These are phyloP conservation scores for Suhomyces choctaworum DNA, from an alignment of 1,139 yeast species.

Conservation along the genomic window DNA sequence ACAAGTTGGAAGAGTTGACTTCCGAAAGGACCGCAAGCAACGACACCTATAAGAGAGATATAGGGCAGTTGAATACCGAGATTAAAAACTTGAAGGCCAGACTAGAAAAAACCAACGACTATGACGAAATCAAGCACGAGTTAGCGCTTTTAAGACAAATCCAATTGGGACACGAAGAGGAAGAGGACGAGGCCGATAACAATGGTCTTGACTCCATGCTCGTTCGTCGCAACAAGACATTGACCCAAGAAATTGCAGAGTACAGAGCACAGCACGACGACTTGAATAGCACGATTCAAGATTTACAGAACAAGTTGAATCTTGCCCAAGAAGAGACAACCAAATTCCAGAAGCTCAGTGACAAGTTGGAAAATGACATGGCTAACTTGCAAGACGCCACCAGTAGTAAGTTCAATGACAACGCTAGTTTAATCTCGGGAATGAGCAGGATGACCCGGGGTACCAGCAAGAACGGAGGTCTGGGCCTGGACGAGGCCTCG, in stretches of 20 bases:
- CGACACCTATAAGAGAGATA: constrained; percentile 47
- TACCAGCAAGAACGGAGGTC: constrained; percentile 21
- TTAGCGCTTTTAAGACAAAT: constrained; percentile 69
- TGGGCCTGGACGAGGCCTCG: constrained; percentile 39
- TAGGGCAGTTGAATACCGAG: constrained; percentile 50
- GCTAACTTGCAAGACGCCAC: constrained; percentile 50
- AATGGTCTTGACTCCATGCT: constrained; percentile 47
- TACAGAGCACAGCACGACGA: constrained; percentile 55
- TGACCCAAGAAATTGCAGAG: constrained; percentile 60
- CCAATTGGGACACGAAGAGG: constrained; percentile 58
- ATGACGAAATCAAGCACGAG: constrained; percentile 78
- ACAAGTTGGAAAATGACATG: constrained; percentile 72
- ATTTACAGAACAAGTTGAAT: constrained; percentile 42
- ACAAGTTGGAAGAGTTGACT: constrained; percentile 30
- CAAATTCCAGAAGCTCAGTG: constrained; percentile 45
- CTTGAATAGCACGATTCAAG: constrained; percentile 33
- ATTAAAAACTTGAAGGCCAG: constrained; percentile 49
- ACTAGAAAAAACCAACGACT: constrained; percentile 54
- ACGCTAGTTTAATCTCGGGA: constrained; percentile 69
- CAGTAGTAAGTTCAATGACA: constrained; percentile 51
- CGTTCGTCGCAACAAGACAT: constrained; percentile 58
- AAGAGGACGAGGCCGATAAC: constrained; percentile 14
- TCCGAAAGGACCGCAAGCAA: constrained; percentile 35
- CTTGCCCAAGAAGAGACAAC: constrained; percentile 36
- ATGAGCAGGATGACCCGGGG: constrained; percentile 45